Evolutionary conservation across 768 basidiomycete genomes (phyloP), one percentile per base, ranked within the genome.

Genomic region (Suillus subaureus): DNA sequence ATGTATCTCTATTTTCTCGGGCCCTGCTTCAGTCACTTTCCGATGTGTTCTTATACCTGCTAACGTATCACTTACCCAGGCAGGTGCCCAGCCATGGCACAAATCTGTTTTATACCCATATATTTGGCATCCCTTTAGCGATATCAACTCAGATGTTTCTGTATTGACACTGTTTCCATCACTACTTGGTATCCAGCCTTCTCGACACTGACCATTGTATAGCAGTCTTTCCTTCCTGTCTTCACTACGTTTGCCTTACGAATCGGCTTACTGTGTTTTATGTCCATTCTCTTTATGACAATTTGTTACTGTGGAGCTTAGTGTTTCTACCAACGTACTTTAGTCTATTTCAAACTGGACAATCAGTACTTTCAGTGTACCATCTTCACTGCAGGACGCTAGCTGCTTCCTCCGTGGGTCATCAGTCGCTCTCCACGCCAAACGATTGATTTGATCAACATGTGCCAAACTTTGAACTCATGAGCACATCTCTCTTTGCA

Each of bases 381-480:
- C 89, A 83, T 98, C 96, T 81, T 97, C 94, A 77, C 93, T 93
- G 72, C 94, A 94, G 65, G 89, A 94, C 40, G 94, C 96, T 61
- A 98, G 83, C 66, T 87, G 82, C 64, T 77, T 79, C 63, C 70
- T 66, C n/a, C 69, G 65, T 13, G 66, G 68, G 37, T 74, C 69
- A 8, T 67, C 70, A 16, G 75, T 75, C 37, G 89, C 87, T 43
- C 90, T 84, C 93, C 94, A 98, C n/a, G 88, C 83, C 63, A 97
- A 79, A 64, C 85, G 85, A 70, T 96, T 88, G 60, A 98, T 85
- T 64, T 94, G 90, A 67, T 88, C 87, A 42, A 90, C 83, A 75
- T 97, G 95, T 6, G 89, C 87, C 49, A 83, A 68, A 15, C 94
- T 97, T 43, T 21, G 23, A n/a, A 58, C 57, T 63, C 42, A 47